A percentile compares a stretch with the other conserved stretches of the same genome.
phyloP scores from a whole-genome alignment of 306 rosid genomes.

The Dryas octopetala region DNA sequence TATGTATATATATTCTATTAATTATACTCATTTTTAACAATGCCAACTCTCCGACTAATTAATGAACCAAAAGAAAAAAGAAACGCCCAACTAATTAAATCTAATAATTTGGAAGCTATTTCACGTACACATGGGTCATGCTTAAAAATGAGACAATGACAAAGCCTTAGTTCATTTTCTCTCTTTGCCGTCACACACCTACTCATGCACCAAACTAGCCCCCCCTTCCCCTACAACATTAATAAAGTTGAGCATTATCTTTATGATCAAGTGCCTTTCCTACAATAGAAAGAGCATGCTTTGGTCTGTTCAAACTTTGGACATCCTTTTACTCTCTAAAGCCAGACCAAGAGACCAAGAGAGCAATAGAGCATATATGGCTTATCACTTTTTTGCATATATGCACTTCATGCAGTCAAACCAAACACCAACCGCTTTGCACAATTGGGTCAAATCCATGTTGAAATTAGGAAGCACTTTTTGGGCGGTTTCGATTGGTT shows the following conservation, averaged over 20 bases:
- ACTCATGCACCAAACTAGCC: slow-evolving; percentile 37
- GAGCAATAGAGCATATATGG: neutral
- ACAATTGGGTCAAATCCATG: slow-evolving; percentile 51
- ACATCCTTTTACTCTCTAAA: slow-evolving; percentile 11
- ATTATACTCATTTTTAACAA: neutral
- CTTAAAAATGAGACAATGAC: slow-evolving; percentile 25
- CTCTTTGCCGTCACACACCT: slow-evolving; percentile 55
- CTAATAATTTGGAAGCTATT: slow-evolving; percentile 19
- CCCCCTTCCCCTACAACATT: slow-evolving; percentile 20
- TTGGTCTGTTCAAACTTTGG: slow-evolving; percentile 22
- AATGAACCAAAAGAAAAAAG: too few relatives aligned
- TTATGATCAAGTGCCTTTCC: slow-evolving; percentile 21
- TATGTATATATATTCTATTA: neutral
- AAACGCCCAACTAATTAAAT: slow-evolving; percentile 8
- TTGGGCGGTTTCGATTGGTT: slow-evolving; percentile 22
- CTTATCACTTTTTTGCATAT: slow-evolving; percentile 9
- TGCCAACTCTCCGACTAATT: neutral
- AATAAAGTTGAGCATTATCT: slow-evolving; percentile 13
- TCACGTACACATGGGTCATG: slow-evolving; percentile 18
- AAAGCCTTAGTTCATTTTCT: slow-evolving; percentile 18
- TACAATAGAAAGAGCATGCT: slow-evolving; percentile 12
- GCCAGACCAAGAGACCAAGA: neutral
- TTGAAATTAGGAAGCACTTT: slow-evolving; percentile 46
- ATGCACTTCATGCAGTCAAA: slow-evolving; percentile 38
- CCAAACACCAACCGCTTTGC: slow-evolving; percentile 50